Evolutionary conservation across 306 rosid species (phyloP).

Genomic region (Dicorynia guianensis): DNA sequence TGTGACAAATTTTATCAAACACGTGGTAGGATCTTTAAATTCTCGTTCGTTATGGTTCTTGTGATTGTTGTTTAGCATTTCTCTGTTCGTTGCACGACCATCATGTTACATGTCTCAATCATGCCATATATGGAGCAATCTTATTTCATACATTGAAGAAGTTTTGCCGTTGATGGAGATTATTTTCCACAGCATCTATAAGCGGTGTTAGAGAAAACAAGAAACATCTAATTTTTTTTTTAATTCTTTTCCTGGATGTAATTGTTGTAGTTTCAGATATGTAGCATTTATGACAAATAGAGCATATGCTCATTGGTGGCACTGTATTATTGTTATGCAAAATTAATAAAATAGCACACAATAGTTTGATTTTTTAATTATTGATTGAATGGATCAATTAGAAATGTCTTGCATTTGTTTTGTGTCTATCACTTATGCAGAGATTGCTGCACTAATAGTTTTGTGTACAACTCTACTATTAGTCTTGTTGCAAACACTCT

Average conservation of each 20-base stretch:
- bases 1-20: constrained; percentile 48
- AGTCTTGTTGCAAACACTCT: not conserved
- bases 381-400: constrained; percentile 20
- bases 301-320: constrained; percentile 56
- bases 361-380: constrained; percentile 39
- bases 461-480: constrained; percentile 4
- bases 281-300: constrained; percentile 56
- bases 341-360: constrained; percentile 53
- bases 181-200: constrained; percentile 43
- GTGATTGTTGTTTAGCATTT: constrained; percentile 55
- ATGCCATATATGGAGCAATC: constrained; percentile 56
- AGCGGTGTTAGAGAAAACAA: constrained; percentile 50
- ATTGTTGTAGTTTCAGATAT: constrained; percentile 58
- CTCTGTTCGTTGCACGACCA: constrained; percentile 40
- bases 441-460: not conserved
- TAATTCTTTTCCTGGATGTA: constrained; percentile 49
- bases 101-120: constrained; percentile 51
- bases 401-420: constrained; percentile 4
- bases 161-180: constrained; percentile 53
- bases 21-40: constrained; percentile 46
- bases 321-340: constrained; percentile 52
- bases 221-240: constrained; percentile 44
- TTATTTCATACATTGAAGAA: constrained; percentile 50
- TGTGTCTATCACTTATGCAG: constrained; percentile 7
- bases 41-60: constrained; percentile 69